These are phyloP conservation scores for Hura crepitans DNA, from an alignment of 441 rosid genomes.

Conservation along the genomic window DNA sequence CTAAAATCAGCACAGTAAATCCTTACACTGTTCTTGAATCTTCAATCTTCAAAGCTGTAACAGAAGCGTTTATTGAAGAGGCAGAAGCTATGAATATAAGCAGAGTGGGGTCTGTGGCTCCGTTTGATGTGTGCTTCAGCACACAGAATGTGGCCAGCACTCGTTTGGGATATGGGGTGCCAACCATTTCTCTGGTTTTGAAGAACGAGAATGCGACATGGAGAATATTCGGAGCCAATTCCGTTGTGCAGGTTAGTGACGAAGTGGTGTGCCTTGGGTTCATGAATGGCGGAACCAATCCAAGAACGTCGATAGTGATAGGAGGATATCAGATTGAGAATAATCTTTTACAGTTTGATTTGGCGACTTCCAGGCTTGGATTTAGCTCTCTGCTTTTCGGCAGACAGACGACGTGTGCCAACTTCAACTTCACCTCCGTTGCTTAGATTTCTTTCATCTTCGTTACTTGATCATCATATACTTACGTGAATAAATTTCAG, in stretches of 20 bases:
- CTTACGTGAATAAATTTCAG: no score
- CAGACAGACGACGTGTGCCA: conserved; percentile 52
- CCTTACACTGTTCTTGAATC: conserved; percentile 61
- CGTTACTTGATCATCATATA: no score
- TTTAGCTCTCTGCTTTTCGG: conserved; percentile 58
- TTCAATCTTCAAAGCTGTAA: conserved; percentile 50
- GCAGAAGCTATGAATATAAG: conserved; percentile 40
- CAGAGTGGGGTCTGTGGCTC: conserved; percentile 41
- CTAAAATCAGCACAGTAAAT: conserved; percentile 66
- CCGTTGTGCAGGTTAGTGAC: conserved; percentile 51
- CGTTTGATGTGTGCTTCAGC: conserved; percentile 59
- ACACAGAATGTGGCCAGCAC: conserved; percentile 34
- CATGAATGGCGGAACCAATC: conserved; percentile 56
- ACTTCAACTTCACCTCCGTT: conserved; percentile 65
- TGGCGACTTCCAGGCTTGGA: conserved; percentile 55
- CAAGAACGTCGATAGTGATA: conserved; percentile 53
- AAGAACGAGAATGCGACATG: conserved; percentile 46
- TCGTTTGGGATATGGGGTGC: conserved; percentile 59
- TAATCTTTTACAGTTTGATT: conserved; percentile 57
- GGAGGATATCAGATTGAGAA: conserved; percentile 71
- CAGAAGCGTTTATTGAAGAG: conserved; percentile 33
- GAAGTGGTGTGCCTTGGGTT: conserved; percentile 60
- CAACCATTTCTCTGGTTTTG: conserved; percentile 50
- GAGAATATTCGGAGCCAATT: conserved; percentile 66
- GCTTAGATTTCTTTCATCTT: conserved; percentile 22